Evolutionary conservation across 2,329 filamentous ascomycete species (phyloP), one percentile per base, ranked within the genome.

Genomic region (Phaeoacremonium minimum): DNA sequence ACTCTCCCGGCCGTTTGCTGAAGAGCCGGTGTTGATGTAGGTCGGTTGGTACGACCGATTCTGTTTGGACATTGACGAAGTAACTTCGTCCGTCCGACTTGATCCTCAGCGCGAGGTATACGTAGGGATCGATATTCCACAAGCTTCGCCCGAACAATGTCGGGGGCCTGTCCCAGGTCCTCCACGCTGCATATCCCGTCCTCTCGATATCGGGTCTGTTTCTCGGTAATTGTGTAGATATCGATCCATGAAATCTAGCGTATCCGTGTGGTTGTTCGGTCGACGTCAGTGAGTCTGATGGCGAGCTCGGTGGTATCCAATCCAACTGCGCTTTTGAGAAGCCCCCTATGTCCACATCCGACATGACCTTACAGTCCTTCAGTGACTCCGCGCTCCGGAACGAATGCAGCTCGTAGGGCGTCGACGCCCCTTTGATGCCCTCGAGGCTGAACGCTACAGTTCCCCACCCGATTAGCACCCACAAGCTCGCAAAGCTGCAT

Each of bases 61-160:
- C 91, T 4, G 90, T 95, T 67, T 97, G 93, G 13, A 98, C 69
- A 61, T 98, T 98, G 52, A 98, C 80, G 40, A 95, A 87, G 67
- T 97, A 98, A 51, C 87, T 85, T 41, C 93, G 75, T 13, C 89
- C 90, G 56, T 97, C 93, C 4, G 87, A 91, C 59, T 89, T 93
- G 50, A 98, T 74, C 12, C 90, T 83, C 53, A 98, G 63, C 0
- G 88, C 91, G 8, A 98, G 80, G 61, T 89, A 96, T 11, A 75
- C 68, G 63, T 95, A 97, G 4, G 86, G 82, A 52, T 95, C 90
- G 35, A 96, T 83, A 56, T 97, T 84, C 87, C 88, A 96, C 15
- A 88, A 67, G 20, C 85, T 71, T 38, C 82, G 83, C 28, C 93
- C 93, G 53, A 97, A 95, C n/a, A 95, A 60, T 15, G 87, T 94